Evolutionary conservation across 2,329 filamentous ascomycete genomes (phyloP), one percentile per base, ranked within the genome.

Genomic region (Cercospora canescens): DNA sequence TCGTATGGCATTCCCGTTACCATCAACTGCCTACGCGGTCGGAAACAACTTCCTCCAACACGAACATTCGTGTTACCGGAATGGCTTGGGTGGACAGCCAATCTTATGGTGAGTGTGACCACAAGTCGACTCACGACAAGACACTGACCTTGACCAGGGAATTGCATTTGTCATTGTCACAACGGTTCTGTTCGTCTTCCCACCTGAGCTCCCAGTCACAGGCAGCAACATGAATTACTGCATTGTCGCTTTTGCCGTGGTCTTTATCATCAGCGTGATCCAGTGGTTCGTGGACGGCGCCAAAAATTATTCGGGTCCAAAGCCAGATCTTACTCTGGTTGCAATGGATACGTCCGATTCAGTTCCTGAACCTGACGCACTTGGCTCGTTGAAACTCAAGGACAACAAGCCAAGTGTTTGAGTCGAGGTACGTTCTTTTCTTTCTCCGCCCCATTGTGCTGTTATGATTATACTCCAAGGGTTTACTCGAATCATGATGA

Each of bases 161-260:
- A 82, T 93, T 55, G 80, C 81, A 0, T 93, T 90, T 78, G 86
- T 89, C 1, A 79, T 87, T 12, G 76, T 93, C n/a, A 93, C 90
- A 0, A 92, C 89, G 0, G 87, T 92, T 0, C 82, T 93, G 0
- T 93, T 93, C 78, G 83, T 92, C 21, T 92, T 93, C 78, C 91
- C 91, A 3, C 90, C 91, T 0, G 84, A 83, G 7, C 74, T 88
- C 4, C 89, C 89, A 0, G 88, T 89, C 1, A 87, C 87, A 0
- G 82, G 84, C 0, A 86, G 80, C 70, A 92, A 86, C 79, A 93
- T 93, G 90, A 93, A 85, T 67, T 86, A 86, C 63, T 86, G 83
- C 70, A 81, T 85, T 50, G 86, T 84, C 18, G 86, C 83, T 0
- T 87, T 88, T 57, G 85, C 82, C 1, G 85, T 87, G 63, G 85